phyloP scores from a whole-genome alignment of 164 flowering plant species.

The Chimonanthus salicifolius region DNA sequence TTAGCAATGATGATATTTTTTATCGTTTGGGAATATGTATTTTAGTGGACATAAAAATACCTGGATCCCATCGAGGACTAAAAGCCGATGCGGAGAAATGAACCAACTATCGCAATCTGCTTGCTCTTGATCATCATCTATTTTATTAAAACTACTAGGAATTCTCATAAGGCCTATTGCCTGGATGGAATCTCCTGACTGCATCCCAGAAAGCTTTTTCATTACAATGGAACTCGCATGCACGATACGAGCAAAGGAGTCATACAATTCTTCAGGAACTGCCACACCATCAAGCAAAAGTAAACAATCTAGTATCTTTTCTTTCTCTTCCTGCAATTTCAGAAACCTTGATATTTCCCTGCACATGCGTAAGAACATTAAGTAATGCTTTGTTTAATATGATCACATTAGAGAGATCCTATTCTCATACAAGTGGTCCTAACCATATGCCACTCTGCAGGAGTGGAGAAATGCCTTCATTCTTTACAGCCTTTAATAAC shows the following conservation, averaged over 20 bases:
- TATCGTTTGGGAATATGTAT: neutral
- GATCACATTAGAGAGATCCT: neutral
- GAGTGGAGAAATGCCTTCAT: neutral
- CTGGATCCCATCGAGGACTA: slow-evolving; percentile 95
- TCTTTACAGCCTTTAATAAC: neutral
- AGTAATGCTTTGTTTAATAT: neutral
- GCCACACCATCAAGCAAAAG: slow-evolving; percentile 53
- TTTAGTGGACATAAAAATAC: slow-evolving; percentile 22
- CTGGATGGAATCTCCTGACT: slow-evolving; percentile 64
- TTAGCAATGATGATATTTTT: neutral
- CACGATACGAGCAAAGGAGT: slow-evolving; percentile 32
- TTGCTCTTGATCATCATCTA: slow-evolving; percentile 26
- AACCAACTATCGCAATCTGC: slow-evolving; percentile 44
- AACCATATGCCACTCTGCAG: neutral
- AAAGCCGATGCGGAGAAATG: slow-evolving; percentile 51
- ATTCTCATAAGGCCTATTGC: slow-evolving; percentile 69
- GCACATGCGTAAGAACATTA: slow-evolving; percentile 8
- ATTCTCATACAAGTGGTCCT: too few relatives aligned
- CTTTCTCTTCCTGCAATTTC: slow-evolving; percentile 25
- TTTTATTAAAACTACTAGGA: slow-evolving; percentile 46
- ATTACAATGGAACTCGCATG: slow-evolving; percentile 63
- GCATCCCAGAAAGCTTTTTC: slow-evolving; percentile 77
- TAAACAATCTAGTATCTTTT: slow-evolving; percentile 44
- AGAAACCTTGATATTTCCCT: slow-evolving; percentile 69
- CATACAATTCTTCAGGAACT: slow-evolving; percentile 45